Evolutionary conservation across 2,329 filamentous ascomycete genomes (phyloP).

Genomic region (Fusarium humuli): DNA sequence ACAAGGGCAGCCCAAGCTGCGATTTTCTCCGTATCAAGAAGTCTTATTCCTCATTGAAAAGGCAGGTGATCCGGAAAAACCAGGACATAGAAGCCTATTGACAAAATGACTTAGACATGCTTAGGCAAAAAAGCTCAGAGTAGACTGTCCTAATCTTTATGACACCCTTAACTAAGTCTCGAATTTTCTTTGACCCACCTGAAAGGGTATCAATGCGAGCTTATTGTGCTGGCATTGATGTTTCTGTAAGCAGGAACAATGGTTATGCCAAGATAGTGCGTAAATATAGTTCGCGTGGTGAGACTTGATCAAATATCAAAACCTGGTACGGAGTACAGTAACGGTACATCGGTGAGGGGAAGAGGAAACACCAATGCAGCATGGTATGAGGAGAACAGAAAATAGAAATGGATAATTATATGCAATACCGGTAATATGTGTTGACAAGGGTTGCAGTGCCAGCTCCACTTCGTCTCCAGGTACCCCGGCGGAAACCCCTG

Average conservation of each 20-base stretch:
- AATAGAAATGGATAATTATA: slow-evolving; percentile 12
- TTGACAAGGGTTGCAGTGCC: slow-evolving; percentile 8
- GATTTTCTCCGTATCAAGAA: neutral
- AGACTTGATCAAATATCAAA: slow-evolving; percentile 9
- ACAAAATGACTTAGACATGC: no score
- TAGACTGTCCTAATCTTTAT: no score
- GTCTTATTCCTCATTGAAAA: neutral
- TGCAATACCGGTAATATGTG: slow-evolving; percentile 18
- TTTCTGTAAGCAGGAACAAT: neutral
- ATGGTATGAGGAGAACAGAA: slow-evolving; percentile 25
- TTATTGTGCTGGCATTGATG: neutral
- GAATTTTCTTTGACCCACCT: no score
- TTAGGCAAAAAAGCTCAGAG: no score
- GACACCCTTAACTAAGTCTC: no score
- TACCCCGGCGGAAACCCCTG: slow-evolving; percentile 17
- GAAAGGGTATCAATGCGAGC: neutral
- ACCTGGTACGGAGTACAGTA: neutral
- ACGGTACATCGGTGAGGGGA: slow-evolving; percentile 25
- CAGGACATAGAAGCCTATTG: no score
- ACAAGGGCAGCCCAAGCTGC: neutral
- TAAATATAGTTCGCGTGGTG: neutral
- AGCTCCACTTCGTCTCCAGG: slow-evolving; percentile 30
- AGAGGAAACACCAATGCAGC: slow-evolving; percentile 37
- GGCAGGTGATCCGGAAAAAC: neutral
- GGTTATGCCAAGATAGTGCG: neutral